Conservation (phyloP, 176 grass and related monocot genomes). For the Juncus effusus region DNA sequence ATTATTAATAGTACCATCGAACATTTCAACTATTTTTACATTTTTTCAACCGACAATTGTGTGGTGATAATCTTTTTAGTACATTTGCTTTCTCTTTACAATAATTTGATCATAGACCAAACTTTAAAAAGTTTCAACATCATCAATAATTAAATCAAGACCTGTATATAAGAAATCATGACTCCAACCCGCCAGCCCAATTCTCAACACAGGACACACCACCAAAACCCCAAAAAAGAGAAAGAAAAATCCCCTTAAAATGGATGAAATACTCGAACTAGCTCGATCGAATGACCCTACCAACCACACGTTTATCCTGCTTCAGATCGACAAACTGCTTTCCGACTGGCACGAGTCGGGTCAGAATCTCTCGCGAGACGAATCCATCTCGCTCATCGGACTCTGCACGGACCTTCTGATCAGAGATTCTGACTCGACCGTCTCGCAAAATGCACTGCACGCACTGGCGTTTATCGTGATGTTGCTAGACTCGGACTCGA, state of each 20-base stretch:
- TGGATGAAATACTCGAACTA: constrained; percentile 21
- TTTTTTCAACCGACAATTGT: too few relatives aligned
- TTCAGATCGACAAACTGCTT: constrained; percentile 1
- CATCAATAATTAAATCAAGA: too few relatives aligned
- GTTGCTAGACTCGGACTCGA: not conserved
- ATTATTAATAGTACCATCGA: too few relatives aligned
- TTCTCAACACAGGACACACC: not conserved
- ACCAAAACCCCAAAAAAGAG: constrained; percentile 4
- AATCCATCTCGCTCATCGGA: constrained; percentile 28
- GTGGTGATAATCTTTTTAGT: too few relatives aligned
- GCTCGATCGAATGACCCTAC: constrained; percentile 1
- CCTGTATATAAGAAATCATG: too few relatives aligned
- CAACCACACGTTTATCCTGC: not conserved
- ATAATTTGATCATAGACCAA: too few relatives aligned
- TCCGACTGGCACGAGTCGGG: constrained; percentile 28
- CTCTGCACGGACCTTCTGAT: constrained; percentile 38
- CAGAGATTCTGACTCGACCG: constrained; percentile 15
- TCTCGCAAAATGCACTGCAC: constrained; percentile 36
- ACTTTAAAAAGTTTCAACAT: too few relatives aligned
- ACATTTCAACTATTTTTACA: too few relatives aligned
- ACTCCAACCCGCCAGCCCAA: too few relatives aligned
- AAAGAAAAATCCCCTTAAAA: not conserved
- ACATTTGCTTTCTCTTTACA: too few relatives aligned
- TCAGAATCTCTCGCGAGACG: constrained; percentile 12
- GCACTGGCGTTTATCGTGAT: constrained; percentile 27